Evolutionary conservation across 768 basidiomycete genomes (phyloP), one percentile per base, ranked within the genome.

Genomic region (Tylopilus vinaceipallidus): DNA sequence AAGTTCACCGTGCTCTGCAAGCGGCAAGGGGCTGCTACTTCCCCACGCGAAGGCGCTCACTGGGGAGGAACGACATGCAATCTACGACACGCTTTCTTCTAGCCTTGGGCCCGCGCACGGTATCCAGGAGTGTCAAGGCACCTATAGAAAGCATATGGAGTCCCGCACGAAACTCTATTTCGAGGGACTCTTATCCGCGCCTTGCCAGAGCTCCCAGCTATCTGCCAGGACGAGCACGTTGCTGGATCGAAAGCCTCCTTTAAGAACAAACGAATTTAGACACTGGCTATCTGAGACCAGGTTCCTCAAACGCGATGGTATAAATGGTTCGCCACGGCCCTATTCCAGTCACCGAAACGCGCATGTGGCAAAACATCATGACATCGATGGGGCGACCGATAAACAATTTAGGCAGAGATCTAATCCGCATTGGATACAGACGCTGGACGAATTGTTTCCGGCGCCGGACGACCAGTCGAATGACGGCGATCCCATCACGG

Each of bases 61-160:
- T 13, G 52, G 65, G 47, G 56, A 61, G n/a, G 79, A 83, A 59
- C 78, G 82, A 29, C 62, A 67, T 45, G 75, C 71, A 22, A 68
- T 79, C 49, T 85, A 85, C 55, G 69, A 75, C 42, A 64, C 77
- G 23, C 66, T 85, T 33, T 74, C 78, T 50, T 71, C 68, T 53
- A 74, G 69, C 37, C 72, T 84, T 42, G 76, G 75, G 13, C 71
- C 73, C 49, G 68, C 74, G 17, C 48, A 61, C 27, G 75, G 75
- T 35, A 70, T 80, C 36, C 72, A 76, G 52, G 79, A 83, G 59
- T 72, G 69, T 37, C 71, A 75, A 49, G 80, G 78, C 19, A 74
- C 76, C 9, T 83, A 84, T 60, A 70, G 69, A 51, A 65, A 69
- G 42, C 72, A 75, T 55, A 82, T 81, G 81, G 68, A 75, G 45